Base-by-base conservation (phyloP, 2,329 filamentous ascomycete species). In the Xylaria sp. region DNA sequence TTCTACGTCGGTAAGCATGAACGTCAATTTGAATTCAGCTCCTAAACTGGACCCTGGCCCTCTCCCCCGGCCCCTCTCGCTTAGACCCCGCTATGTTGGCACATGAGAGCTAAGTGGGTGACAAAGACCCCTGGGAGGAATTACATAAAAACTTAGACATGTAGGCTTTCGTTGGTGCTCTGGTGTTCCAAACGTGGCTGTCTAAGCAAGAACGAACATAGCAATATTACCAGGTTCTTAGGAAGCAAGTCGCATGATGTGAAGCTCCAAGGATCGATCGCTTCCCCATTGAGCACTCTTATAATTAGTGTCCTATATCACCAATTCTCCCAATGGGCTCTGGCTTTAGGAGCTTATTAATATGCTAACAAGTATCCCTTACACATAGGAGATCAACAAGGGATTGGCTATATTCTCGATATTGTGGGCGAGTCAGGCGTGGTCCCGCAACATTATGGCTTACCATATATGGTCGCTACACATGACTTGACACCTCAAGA, bases 391-490 rank as follows among this genome's bases (percentile, higher is more conserved):
- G 67, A 61, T 20, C 67, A 66, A 56, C 67, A 69, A 48, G 67
- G 66, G 50, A 68, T 70, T 28, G 61, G 66, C 61, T 70, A 68
- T 23, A 68, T 70, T 58, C 69, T 70, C n/a, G 69, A 70, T 34
- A 70, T 70, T 8, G 50, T 70, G 15, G 66, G 65, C 70, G 75
- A 34, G 75, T 76, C 70, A 73, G 75, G 65, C 71, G 72, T 20
- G 74, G 72, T 63, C 70, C 72, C 15, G 64, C 75, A 32, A 72
- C 77, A 60, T 77, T 79, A 46, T 72, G 44, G 65, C 73, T 44
- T 77, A 69, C 67, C 72, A 66, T 25, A 70, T 71, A 9, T 71
- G 68, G 34, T 68, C 70, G 62, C 70, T 73, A 44, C 48, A 72
- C 20, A 71, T 68, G 18, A 73, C 68, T 37, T 76, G 75, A 61